Conservation (phyloP, 176 grass and related monocot genomes). For the Avena atlantica region DNA sequence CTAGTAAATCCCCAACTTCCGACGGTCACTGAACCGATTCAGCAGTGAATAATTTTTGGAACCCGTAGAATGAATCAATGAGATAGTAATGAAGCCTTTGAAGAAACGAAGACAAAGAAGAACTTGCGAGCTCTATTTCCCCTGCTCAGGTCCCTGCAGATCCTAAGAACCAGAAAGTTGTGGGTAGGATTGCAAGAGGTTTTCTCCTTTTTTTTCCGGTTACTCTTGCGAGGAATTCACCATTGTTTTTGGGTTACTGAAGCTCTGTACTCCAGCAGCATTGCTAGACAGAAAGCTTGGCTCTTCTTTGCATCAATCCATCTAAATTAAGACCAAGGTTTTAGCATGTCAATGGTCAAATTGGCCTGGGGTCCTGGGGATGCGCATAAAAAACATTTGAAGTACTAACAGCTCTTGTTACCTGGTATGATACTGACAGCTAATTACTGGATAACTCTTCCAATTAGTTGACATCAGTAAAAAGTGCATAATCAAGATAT, state of each 20-base stretch:
- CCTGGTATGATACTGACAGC: not conserved
- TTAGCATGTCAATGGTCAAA: not conserved
- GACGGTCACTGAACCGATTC: conserved; percentile 34
- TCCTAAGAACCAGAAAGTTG: conserved; percentile 46
- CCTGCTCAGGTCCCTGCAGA: conserved; percentile 51
- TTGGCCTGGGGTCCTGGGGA: not conserved
- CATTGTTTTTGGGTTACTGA: conserved; percentile 60
- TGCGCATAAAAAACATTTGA: not conserved
- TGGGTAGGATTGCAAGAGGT: conserved; percentile 52
- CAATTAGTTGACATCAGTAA: too few relatives aligned
- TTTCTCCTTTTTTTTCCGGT: conserved; percentile 39
- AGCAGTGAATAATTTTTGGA: conserved; percentile 65
- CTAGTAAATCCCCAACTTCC: conserved; percentile 31
- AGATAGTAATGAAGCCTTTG: conserved; percentile 44
- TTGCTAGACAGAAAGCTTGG: conserved; percentile 43
- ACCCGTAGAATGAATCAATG: conserved; percentile 47
- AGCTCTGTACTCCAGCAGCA: conserved; percentile 50
- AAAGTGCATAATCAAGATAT: too few relatives aligned
- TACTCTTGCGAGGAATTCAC: conserved; percentile 52
- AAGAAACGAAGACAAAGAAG: conserved; percentile 30
- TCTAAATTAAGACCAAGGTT: conserved; percentile 4
- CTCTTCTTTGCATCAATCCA: conserved; percentile 31
- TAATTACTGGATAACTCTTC: not conserved
- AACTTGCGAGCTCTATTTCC: conserved; percentile 49
- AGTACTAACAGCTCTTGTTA: not conserved